Percentiles rank a stretch among this genome's conserved stretches.
Evolutionary conservation across 169 alveolate genomes (phyloP).

Genomic region (Amoebophrya sp.): DNA sequence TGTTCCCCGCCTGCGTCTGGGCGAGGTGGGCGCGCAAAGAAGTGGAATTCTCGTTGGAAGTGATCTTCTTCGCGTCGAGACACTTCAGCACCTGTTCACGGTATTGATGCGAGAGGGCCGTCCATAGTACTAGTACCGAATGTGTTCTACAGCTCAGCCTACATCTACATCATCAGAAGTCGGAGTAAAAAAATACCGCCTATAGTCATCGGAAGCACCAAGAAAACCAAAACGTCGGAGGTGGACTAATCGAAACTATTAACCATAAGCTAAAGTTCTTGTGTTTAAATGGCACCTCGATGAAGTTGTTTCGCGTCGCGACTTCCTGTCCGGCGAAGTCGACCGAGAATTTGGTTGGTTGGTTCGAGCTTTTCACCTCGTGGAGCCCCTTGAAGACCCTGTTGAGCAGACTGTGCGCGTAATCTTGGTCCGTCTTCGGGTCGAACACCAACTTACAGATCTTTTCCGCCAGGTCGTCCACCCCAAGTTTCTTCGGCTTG

Average conservation of each 20-base stretch:
- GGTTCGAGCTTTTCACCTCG: background rate
- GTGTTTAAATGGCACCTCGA: background rate
- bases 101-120: too few species aligned
- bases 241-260: background rate
- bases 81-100: background rate
- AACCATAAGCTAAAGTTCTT: background rate
- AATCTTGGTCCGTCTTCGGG: background rate
- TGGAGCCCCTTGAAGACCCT: background rate
- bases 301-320: background rate
- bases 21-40: too few species aligned
- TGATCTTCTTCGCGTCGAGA: background rate
- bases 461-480: background rate
- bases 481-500: background rate
- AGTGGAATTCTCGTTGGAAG: too few species aligned
- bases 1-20: background rate
- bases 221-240: background rate
- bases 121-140: too few species aligned
- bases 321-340: background rate
- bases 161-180: background rate
- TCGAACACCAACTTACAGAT: background rate
- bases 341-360: background rate
- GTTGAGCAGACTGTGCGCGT: background rate
- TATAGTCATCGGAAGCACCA: background rate
- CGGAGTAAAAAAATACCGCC: background rate
- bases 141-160: background rate